These are phyloP conservation scores for Anthracocystis panici-leucophaei DNA, from an alignment of 1,284 basidiomycete species.

Conservation along the genomic window DNA sequence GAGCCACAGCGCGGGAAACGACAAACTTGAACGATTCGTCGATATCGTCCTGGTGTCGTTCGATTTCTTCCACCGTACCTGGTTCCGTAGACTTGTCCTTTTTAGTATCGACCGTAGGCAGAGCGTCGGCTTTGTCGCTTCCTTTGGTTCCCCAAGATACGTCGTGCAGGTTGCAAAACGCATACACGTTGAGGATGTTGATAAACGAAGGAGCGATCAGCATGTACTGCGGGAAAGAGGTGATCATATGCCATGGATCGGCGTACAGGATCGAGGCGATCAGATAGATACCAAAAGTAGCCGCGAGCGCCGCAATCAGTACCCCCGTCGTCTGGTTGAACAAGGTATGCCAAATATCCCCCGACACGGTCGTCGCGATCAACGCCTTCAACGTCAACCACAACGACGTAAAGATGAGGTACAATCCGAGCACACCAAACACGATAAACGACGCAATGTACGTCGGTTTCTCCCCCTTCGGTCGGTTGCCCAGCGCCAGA, in stretches of 20 bases:
- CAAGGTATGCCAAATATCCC: conserved; percentile 41
- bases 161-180: conserved; percentile 78
- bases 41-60: conserved; percentile 80
- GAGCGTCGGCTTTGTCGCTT: conserved; percentile 90
- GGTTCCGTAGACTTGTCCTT: conserved; percentile 77
- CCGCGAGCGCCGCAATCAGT: conserved; percentile 65
- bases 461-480: conserved; percentile 86
- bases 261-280: conserved; percentile 89
- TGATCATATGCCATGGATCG: conserved; percentile 98
- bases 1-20: conserved; percentile 89
- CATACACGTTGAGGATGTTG: conserved; percentile 94
- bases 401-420: conserved; percentile 65
- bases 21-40: conserved; percentile 94
- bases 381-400: conserved; percentile 65
- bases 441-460: conserved; percentile 85
- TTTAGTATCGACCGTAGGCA: conserved; percentile 86
- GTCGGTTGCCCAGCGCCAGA: conserved; percentile 88
- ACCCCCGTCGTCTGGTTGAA: conserved; percentile 63
- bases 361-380: conserved; percentile 16
- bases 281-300: conserved; percentile 72
- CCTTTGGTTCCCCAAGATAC: conserved; percentile 94
- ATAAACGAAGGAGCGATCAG: conserved; percentile 89
- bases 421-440: conserved; percentile 68
- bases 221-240: conserved; percentile 90
- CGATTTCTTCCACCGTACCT: conserved; percentile 76